phyloP scores from a whole-genome alignment of 2,329 filamentous ascomycete species.

The Penicillium sp. region DNA sequence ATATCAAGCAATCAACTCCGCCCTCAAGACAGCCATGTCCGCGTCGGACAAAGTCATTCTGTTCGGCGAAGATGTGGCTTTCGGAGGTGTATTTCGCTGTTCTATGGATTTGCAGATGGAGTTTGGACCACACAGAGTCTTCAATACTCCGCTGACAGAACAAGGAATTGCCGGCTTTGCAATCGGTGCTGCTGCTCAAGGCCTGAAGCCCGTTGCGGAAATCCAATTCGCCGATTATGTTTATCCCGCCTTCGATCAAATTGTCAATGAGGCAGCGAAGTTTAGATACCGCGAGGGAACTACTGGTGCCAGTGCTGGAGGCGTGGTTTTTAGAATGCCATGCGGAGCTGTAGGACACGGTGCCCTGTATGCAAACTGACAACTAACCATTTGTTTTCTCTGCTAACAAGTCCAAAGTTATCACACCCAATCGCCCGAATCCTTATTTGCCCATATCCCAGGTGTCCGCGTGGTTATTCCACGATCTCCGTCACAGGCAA shows the following conservation, averaged over 20 bases:
- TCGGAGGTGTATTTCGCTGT: conserved; percentile 93
- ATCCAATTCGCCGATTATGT: conserved; percentile 96
- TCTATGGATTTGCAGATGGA: conserved; percentile 86
- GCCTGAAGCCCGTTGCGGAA: conserved; percentile 89
- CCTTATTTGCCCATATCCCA: conserved; percentile 82
- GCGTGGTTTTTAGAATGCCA: conserved; percentile 85
- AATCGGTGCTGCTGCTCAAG: conserved; percentile 83
- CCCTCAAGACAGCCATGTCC: conserved; percentile 74
- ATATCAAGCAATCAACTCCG: conserved; percentile 90
- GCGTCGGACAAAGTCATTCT: conserved; percentile 82
- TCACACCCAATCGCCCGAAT: conserved; percentile 85
- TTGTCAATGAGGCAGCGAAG: conserved; percentile 91
- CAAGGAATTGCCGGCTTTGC: conserved; percentile 94
- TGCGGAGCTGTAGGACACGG: conserved; percentile 87
- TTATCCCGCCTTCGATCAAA: conserved; percentile 87
- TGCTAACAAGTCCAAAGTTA: conserved; percentile 43
- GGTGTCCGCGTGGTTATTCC: conserved; percentile 83
- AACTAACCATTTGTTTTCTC: neutral
- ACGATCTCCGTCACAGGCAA: conserved; percentile 79
- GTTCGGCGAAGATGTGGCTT: conserved; percentile 95
- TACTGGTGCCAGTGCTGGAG: conserved; percentile 66
- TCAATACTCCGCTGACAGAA: conserved; percentile 92
- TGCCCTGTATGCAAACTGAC: conserved; percentile 53
- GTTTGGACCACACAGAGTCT: conserved; percentile 83
- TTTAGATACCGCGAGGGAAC: conserved; percentile 69